phyloP scores from a whole-genome alignment of 306 rosid species.

The Cucurbita maxima region DNA sequence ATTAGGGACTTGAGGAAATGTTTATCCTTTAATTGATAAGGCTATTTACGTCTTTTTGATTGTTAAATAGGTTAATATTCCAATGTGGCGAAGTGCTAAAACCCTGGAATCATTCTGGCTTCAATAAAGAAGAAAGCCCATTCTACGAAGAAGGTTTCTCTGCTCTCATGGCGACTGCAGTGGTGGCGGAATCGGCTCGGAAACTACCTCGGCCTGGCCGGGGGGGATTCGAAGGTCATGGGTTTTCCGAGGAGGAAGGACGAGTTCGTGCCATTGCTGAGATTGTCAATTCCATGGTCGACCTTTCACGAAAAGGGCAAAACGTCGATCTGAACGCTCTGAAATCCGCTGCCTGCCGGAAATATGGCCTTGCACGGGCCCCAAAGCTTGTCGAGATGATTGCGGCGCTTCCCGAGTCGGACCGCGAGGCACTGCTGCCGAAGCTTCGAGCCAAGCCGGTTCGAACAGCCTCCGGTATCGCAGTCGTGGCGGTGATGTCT shows the following conservation, averaged over 20 bases:
- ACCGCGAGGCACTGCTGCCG: slow-evolving; percentile 69
- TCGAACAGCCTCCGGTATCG: slow-evolving; percentile 89
- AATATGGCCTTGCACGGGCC: slow-evolving; percentile 88
- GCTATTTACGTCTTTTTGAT: background rate
- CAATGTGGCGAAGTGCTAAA: background rate
- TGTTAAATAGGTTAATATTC: background rate
- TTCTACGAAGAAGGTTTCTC: background rate
- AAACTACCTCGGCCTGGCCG: slow-evolving; percentile 76
- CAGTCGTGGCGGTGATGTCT: slow-evolving; percentile 95
- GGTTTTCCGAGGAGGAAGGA: slow-evolving; percentile 78
- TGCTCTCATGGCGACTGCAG: slow-evolving; percentile 36
- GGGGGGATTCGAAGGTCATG: slow-evolving; percentile 77
- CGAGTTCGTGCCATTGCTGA: slow-evolving; percentile 90
- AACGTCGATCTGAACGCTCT: slow-evolving; percentile 82
- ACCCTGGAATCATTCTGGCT: background rate
- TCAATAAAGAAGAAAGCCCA: background rate
- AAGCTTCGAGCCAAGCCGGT: slow-evolving; percentile 94
- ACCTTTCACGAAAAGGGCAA: slow-evolving; percentile 69
- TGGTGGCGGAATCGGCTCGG: slow-evolving; percentile 30
- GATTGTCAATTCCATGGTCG: slow-evolving; percentile 84
- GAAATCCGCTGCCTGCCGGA: slow-evolving; percentile 86
- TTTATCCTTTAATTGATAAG: background rate
- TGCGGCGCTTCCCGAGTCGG: slow-evolving; percentile 79
- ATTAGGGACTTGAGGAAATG: no score
- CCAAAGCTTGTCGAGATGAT: slow-evolving; percentile 97